phyloP scores from a whole-genome alignment of 345 rosid genomes.

The Citrus glauca region DNA sequence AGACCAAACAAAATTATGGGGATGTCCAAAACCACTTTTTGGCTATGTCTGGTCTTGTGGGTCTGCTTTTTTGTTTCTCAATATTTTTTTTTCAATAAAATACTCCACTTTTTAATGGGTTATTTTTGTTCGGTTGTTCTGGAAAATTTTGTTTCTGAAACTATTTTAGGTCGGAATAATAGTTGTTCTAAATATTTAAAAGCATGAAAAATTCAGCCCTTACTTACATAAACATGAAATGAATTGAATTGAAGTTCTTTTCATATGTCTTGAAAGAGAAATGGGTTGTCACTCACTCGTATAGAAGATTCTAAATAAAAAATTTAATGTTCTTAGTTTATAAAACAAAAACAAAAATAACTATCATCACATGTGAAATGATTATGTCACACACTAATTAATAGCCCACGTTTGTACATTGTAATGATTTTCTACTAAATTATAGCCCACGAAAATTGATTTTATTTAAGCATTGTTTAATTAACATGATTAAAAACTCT shows the following conservation, averaged over 20 bases:
- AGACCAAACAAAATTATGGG: conserved; percentile 16
- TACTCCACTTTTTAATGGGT: background rate
- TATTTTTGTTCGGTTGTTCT: background rate
- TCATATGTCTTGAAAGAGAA: no score
- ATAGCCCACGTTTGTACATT: background rate
- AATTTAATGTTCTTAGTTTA: background rate
- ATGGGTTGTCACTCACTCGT: no score
- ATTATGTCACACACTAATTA: background rate
- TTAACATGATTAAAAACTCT: no score
- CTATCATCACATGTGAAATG: background rate
- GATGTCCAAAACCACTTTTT: conserved; percentile 21
- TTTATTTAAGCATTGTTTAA: background rate
- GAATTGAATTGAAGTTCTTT: no score
- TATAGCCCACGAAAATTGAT: conserved; percentile 19
- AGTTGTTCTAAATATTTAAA: no score
- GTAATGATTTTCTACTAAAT: conserved; percentile 16
- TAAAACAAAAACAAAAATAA: background rate
- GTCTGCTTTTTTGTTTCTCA: conserved; percentile 1
- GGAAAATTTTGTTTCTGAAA: background rate
- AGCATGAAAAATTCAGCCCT: no score
- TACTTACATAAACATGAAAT: no score
- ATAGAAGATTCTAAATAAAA: no score
- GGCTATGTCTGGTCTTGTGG: background rate
- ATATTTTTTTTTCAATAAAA: background rate
- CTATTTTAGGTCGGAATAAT: background rate